These are phyloP conservation scores for Pseudozyma hubeiensis DNA, from an alignment of 1,284 basidiomycete genomes.

Conservation along the genomic window DNA sequence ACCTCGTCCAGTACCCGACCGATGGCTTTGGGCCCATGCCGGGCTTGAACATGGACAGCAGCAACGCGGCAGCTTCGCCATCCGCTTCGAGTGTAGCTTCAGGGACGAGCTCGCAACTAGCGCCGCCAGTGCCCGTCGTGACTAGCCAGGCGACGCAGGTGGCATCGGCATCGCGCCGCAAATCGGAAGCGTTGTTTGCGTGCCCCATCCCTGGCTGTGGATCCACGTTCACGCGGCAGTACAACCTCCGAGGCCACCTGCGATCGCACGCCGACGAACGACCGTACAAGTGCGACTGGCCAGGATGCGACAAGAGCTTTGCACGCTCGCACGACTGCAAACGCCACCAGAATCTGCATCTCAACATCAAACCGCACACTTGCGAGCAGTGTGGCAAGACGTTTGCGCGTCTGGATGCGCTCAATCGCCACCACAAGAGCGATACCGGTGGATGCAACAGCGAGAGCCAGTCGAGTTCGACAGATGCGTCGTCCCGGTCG, in stretches of 20 bases:
- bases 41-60: slow-evolving; percentile 20
- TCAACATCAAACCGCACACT: slow-evolving; percentile 83
- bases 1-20: slow-evolving; percentile 35
- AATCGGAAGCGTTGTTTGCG: slow-evolving; percentile 89
- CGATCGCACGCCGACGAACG: slow-evolving; percentile 96
- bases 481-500: slow-evolving; percentile 16
- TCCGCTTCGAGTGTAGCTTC: slow-evolving; percentile 37
- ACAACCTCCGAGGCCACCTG: slow-evolving; percentile 80
- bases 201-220: slow-evolving; percentile 95
- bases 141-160: slow-evolving; percentile 94
- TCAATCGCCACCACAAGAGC: slow-evolving; percentile 74
- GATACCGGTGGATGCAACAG: slow-evolving; percentile 53
- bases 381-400: slow-evolving; percentile 93
- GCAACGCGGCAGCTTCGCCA: slow-evolving; percentile 21
- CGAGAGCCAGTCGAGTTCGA: slow-evolving; percentile 38
- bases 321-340: slow-evolving; percentile 97
- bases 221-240: slow-evolving; percentile 77
- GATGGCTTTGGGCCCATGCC: slow-evolving; percentile 15
- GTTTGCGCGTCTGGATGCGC: slow-evolving; percentile 90
- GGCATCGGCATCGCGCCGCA: slow-evolving; percentile 85
- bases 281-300: slow-evolving; percentile 91
- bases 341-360: slow-evolving; percentile 76
- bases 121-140: slow-evolving; percentile 71
- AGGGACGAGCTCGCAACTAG: slow-evolving; percentile 25
- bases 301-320: slow-evolving; percentile 92